Evolutionary conservation across 805 yeast species (phyloP).

Genomic region (Metahyphopichia silvanorum): DNA sequence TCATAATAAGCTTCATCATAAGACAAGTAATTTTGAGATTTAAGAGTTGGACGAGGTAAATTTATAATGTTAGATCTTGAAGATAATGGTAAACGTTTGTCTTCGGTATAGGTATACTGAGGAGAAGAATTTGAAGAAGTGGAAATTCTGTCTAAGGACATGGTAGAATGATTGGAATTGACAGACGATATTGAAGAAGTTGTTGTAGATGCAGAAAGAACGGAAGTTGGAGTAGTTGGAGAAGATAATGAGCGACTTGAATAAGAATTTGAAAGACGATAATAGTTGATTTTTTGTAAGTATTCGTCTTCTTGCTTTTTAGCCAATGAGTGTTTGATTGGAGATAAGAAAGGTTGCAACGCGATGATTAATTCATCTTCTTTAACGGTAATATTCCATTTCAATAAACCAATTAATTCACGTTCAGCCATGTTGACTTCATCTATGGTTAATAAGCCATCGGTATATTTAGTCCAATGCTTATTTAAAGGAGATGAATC

Average conservation of each 20-base stretch:
- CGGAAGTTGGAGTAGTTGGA: slow-evolving; percentile 8
- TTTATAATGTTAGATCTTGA: slow-evolving; percentile 2
- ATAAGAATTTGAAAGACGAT: slow-evolving; percentile 24
- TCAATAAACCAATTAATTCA: slow-evolving; percentile 75
- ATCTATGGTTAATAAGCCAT: slow-evolving; percentile 68
- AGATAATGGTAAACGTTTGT: neutral
- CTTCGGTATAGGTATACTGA: slow-evolving; percentile 3
- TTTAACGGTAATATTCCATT: slow-evolving; percentile 78
- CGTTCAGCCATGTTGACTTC: slow-evolving; percentile 92
- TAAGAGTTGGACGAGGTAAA: too few species aligned
- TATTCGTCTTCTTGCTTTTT: slow-evolving; percentile 23
- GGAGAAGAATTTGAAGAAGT: slow-evolving; percentile 11
- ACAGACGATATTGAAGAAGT: slow-evolving; percentile 14
- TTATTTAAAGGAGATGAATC: slow-evolving; percentile 94
- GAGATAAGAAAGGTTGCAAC: slow-evolving; percentile 70
- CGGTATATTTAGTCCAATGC: slow-evolving; percentile 94
- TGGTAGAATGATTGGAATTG: slow-evolving; percentile 7
- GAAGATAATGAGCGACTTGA: slow-evolving; percentile 7
- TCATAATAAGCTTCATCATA: too few species aligned
- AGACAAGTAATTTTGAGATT: too few species aligned
- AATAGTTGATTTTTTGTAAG: slow-evolving; percentile 24
- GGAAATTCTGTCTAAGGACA: slow-evolving; percentile 11
- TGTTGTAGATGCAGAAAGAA: slow-evolving; percentile 12
- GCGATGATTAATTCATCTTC: slow-evolving; percentile 67
- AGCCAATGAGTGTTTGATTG: slow-evolving; percentile 57